Percentiles rank a stretch among this genome's conserved stretches.
Evolutionary conservation across 2,329 filamentous ascomycete genomes (phyloP).

Genomic region (Gnomoniopsis smithogilvyi): DNA sequence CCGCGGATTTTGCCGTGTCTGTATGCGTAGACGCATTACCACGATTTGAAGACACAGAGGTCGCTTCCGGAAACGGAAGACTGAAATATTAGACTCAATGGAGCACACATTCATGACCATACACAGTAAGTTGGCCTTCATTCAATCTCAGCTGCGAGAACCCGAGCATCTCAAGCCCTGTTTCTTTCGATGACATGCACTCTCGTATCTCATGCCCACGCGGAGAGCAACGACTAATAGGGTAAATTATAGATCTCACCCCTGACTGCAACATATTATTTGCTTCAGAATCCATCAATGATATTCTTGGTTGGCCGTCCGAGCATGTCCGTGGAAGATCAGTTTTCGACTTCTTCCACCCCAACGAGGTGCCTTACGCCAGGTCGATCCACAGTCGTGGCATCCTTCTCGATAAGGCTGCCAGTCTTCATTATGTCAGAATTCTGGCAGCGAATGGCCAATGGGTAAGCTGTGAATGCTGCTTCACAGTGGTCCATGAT

Average conservation of each 20-base stretch:
- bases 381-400: slow-evolving; percentile 69
- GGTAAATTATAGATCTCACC: slow-evolving; percentile 57
- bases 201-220: background rate
- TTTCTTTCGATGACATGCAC: background rate
- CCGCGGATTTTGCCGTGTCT: slow-evolving; percentile 14
- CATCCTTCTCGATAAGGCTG: slow-evolving; percentile 77
- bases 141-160: background rate
- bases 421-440: slow-evolving; percentile 76
- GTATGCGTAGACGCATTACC: slow-evolving; percentile 21
- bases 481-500: slow-evolving; percentile 86
- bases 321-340: slow-evolving; percentile 73
- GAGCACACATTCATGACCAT: slow-evolving; percentile 91
- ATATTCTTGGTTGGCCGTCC: slow-evolving; percentile 78
- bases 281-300: slow-evolving; percentile 77
- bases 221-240: background rate
- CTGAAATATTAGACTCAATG: slow-evolving; percentile 44
- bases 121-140: slow-evolving; percentile 60
- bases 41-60: slow-evolving; percentile 18
- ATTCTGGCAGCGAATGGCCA: slow-evolving; percentile 65
- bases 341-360: slow-evolving; percentile 84
- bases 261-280: slow-evolving; percentile 77
- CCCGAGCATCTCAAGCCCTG: background rate
- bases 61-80: slow-evolving; percentile 5
- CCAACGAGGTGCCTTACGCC: slow-evolving; percentile 74
- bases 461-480: slow-evolving; percentile 82